Evolutionary conservation across 176 grass and related monocot genomes (phyloP).

Genomic region (Eragrostis nindensis): DNA sequence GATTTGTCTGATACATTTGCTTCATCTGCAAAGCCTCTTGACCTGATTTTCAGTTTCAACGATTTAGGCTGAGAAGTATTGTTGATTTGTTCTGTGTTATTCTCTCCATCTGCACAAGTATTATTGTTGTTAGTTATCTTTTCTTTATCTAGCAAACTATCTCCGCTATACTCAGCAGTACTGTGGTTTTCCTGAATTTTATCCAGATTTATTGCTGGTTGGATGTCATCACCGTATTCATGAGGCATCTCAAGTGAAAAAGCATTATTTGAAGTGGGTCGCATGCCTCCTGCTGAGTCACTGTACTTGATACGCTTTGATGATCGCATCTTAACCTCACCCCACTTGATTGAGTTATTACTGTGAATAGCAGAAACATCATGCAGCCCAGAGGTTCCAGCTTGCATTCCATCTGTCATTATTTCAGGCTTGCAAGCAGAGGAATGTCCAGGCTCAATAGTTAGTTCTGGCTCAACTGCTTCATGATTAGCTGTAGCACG

Average conservation of each 20-base stretch:
- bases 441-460: constrained; percentile 39
- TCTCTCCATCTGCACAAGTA: constrained; percentile 30
- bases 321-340: constrained; percentile 88
- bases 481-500: constrained; percentile 39
- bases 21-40: constrained; percentile 58
- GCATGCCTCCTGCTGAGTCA: constrained; percentile 44
- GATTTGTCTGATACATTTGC: constrained; percentile 48
- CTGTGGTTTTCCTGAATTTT: constrained; percentile 41
- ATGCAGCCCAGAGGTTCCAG: constrained; percentile 25
- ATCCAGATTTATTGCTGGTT: constrained; percentile 39
- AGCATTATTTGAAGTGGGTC: constrained; percentile 43
- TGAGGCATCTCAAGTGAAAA: constrained; percentile 37
- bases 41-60: constrained; percentile 68
- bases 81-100: constrained; percentile 38
- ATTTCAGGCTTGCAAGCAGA: constrained; percentile 52
- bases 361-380: constrained; percentile 41
- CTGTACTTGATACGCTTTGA: constrained; percentile 63
- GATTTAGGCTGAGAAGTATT: constrained; percentile 46
- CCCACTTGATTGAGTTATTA: constrained; percentile 79
- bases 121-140: constrained; percentile 23
- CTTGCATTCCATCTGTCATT: constrained; percentile 43
- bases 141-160: constrained; percentile 30
- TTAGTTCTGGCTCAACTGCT: constrained; percentile 32
- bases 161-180: constrained; percentile 12
- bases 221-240: constrained; percentile 40